Base-by-base conservation (phyloP, 148 eudicot genomes). In the Rhododendron kiyosumense region DNA sequence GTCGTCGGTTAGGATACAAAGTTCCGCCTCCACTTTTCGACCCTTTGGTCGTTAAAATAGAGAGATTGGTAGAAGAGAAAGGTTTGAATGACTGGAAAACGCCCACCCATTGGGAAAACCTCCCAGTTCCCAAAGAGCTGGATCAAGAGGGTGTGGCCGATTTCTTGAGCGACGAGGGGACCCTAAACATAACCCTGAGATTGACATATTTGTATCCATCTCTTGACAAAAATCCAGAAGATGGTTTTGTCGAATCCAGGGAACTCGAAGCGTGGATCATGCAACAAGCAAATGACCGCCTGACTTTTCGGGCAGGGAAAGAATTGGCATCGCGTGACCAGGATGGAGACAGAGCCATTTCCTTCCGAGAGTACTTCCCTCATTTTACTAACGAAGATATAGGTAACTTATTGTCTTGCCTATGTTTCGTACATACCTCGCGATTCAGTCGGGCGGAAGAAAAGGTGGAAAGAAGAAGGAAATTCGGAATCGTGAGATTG, bases 261-360 rank as follows among this genome's bases (percentile, higher is more conserved):
- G 94, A 92, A 78, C 91, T 92, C 67, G 81, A 90, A 57, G 85
- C 84, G 74, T 90, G 94, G 94, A 87, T 88, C 38, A 48, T 86
- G 45, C 87, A 84, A 79, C 92, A 89, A 83, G 87, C 92, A 8
- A 81, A 81, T 14, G 89, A 90, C 17, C 87, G 87, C 30, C 61
- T 92, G 85, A 84, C 76, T 30, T 87, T 79, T 77, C 79, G 85
- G 71, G 87, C 91, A 3, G 83, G 79, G 69, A 88, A 75, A 63
- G 87, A 84, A 48, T 17, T 89, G 78, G 49, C 38, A 12, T 81
- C 78, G 18, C 81, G 74, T 26, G 94, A 92, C 34, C 85, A 73
- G 26, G 86, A 92, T 80, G 84, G 84, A 17, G 92, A 92, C 69
- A 87, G 83, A 0, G 76, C 83, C 41, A 81, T 92, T 85, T 90